These are phyloP conservation scores for Nannochloropsis oceanica DNA, from an alignment of 108 stramenopile species.

Conservation along the genomic window DNA sequence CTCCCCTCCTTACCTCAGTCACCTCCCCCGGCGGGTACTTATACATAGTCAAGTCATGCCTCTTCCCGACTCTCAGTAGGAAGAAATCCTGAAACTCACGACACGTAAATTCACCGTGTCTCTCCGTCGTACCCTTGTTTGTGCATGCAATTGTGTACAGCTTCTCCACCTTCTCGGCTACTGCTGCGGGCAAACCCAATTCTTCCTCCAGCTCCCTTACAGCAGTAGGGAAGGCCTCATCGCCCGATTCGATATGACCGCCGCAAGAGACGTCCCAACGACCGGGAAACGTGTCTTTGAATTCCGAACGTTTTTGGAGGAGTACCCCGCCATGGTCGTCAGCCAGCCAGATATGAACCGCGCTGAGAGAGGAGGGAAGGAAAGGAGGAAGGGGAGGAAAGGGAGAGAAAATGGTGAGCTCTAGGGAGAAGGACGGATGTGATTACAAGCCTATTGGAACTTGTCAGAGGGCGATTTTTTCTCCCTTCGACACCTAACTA, in stretches of 20 bases:
- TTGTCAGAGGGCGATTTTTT: too few relatives aligned
- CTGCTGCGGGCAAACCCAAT: not conserved
- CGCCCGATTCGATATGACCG: not conserved
- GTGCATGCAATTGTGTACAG: not conserved
- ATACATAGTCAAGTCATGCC: not conserved
- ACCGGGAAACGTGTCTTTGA: not conserved
- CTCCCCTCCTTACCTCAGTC: not conserved
- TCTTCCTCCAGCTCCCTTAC: not conserved
- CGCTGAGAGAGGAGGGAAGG: not conserved
- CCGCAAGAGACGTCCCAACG: not conserved
- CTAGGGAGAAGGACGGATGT: too few relatives aligned
- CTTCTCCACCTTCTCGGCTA: not conserved
- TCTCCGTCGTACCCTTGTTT: not conserved
- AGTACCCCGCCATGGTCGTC: not conserved
- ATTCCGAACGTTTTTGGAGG: not conserved
- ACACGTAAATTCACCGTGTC: not conserved
- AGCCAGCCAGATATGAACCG: not conserved
- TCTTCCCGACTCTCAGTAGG: not conserved
- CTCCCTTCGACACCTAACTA: not conserved
- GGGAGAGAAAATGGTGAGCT: too few relatives aligned
- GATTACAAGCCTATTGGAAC: too few relatives aligned
- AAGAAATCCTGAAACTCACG: not conserved
- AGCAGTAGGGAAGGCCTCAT: not conserved
- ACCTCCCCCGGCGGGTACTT: not conserved
- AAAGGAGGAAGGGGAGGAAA: not conserved